Percentiles rank a stretch among this genome's conserved stretches.
Conservation (phyloP, 495 filamentous ascomycete genomes). For the Hyaloscypha bicolor region DNA sequence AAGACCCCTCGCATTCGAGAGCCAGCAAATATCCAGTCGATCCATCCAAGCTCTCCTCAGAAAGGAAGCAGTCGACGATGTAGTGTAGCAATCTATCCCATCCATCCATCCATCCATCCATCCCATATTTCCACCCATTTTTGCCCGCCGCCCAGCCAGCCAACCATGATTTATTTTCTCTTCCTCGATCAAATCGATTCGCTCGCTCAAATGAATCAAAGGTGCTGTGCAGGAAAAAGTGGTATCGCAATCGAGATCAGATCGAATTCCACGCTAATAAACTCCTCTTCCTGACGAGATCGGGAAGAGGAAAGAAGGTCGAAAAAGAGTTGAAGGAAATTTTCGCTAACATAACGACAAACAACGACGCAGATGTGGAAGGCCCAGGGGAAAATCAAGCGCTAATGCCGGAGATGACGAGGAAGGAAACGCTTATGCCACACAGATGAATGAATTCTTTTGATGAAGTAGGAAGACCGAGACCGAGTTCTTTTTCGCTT, state of each 20-base stretch:
- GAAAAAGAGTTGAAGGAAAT: conserved; percentile 21
- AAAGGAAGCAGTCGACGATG: not conserved
- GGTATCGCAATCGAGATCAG: not conserved
- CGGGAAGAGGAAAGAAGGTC: conserved; percentile 2
- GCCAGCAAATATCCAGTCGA: not conserved
- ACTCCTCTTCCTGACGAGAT: not conserved
- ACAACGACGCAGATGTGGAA: conserved; percentile 1
- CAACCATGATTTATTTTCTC: conserved; percentile 4
- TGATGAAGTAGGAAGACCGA: conserved; percentile 19
- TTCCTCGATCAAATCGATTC: not conserved
- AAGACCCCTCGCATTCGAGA: not conserved
- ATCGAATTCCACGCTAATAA: not conserved
- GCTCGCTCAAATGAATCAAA: not conserved
- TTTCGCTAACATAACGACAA: conserved; percentile 28
- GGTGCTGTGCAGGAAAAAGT: conserved; percentile 10
- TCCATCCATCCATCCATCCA: conserved; percentile 1
- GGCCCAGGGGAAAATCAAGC: conserved; percentile 22
- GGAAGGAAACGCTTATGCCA: conserved; percentile 38
- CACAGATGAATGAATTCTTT: conserved; percentile 29
- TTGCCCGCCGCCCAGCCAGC: not conserved
- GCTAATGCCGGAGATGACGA: conserved; percentile 40
- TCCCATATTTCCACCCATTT: conserved; percentile 3
- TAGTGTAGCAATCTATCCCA: conserved; percentile 13
- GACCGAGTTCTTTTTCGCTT: conserved; percentile 7
- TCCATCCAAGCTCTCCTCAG: not conserved